Percentiles rank a stretch among this genome's conserved stretches.
Conservation (phyloP, 2,329 filamentous ascomycete species). For the Fusarium paranaense region DNA sequence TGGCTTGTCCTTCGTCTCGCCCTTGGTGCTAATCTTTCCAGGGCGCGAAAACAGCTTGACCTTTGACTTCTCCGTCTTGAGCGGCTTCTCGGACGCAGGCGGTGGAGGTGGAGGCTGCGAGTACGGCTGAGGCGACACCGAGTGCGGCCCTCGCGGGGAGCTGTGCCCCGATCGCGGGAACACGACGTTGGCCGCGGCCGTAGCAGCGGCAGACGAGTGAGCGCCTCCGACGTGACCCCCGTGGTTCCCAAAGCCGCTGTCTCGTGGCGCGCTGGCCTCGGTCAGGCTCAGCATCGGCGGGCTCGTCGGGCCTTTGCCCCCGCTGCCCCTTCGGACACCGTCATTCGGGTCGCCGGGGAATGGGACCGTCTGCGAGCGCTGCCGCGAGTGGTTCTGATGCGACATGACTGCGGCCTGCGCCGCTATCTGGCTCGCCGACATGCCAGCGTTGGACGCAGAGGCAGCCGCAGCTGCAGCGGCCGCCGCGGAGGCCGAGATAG, state of each 20-base stretch:
- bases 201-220: constrained; percentile 73
- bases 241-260: constrained; percentile 63
- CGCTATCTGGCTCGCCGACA: constrained; percentile 81
- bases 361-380: constrained; percentile 80
- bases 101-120: constrained; percentile 54
- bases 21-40: constrained; percentile 79
- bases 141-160: constrained; percentile 58
- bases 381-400: constrained; percentile 67
- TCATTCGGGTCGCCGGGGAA: constrained; percentile 62
- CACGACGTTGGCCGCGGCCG: constrained; percentile 77
- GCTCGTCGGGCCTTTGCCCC: constrained; percentile 64
- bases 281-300: constrained; percentile 74
- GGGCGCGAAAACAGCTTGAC: constrained; percentile 85
- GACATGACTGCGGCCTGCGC: constrained; percentile 82
- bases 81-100: constrained; percentile 66
- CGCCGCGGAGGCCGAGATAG: constrained; percentile 29
- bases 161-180: constrained; percentile 74
- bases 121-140: constrained; percentile 49
- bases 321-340: constrained; percentile 56
- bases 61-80: constrained; percentile 76
- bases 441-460: constrained; percentile 52
- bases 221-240: constrained; percentile 63
- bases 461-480: constrained; percentile 50
- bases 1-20: constrained; percentile 73
- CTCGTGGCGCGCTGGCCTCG: constrained; percentile 71